phyloP scores from a whole-genome alignment of 108 stramenopile genomes.

The Conticribra weissflogii region DNA sequence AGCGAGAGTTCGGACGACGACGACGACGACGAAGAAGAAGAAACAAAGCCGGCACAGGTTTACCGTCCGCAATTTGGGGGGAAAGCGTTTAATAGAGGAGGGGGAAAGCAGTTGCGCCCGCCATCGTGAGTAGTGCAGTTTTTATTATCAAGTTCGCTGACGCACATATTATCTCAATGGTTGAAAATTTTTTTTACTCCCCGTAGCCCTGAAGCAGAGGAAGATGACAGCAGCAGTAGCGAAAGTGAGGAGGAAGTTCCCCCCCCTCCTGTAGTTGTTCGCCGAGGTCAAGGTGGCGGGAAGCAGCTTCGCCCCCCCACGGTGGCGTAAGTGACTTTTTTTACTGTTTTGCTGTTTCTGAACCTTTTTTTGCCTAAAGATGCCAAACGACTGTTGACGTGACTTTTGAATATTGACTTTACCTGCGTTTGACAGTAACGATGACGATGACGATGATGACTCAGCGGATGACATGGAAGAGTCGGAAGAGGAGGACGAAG shows the following conservation, averaged over 20 bases:
- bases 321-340: neutral
- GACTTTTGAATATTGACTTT: too few relatives aligned
- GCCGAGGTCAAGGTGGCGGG: conserved; percentile 41
- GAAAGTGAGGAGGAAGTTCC: conserved; percentile 54
- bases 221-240: conserved; percentile 57
- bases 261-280: conserved; percentile 24
- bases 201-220: conserved; percentile 37
- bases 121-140: conserved; percentile 7
- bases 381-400: too few relatives aligned
- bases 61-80: conserved; percentile 20
- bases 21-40: conserved; percentile 58
- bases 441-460: conserved; percentile 47
- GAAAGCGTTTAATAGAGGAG: conserved; percentile 50
- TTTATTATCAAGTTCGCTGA: neutral
- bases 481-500: conserved; percentile 59
- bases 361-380: too few relatives aligned
- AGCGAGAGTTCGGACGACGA: conserved; percentile 49
- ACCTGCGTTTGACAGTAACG: conserved; percentile 18
- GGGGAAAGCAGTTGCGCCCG: conserved; percentile 60
- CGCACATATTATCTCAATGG: neutral
- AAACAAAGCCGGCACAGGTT: conserved; percentile 30
- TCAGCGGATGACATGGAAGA: conserved; percentile 53
- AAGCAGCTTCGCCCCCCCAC: conserved; percentile 66
- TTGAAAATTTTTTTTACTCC: too few relatives aligned
- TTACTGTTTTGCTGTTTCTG: too few relatives aligned